Conservation (phyloP, 305 asterid genomes). For the Ajuga reptans region DNA sequence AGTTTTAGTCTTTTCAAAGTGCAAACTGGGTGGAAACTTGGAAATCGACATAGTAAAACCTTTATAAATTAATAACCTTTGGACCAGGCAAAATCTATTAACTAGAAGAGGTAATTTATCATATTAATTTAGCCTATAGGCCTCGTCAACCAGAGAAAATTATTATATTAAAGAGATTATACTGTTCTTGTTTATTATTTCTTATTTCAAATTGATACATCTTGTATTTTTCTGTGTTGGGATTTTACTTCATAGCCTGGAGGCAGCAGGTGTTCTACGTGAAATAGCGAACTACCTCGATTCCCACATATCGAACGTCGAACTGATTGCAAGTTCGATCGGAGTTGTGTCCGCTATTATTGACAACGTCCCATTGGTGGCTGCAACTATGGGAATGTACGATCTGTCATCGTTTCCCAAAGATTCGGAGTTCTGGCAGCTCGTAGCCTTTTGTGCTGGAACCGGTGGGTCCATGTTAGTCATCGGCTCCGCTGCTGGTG, state of each 20-base stretch:
- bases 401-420: conserved; percentile 68
- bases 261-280: conserved; percentile 86
- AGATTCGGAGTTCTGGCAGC: conserved; percentile 97
- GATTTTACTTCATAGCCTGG: conserved; percentile 48
- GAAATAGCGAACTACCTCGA: conserved; percentile 94
- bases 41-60: too few species aligned
- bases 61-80: too few species aligned
- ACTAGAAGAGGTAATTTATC: too few species aligned
- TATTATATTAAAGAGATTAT: too few species aligned
- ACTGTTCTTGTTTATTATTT: too few species aligned
- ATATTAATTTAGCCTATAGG: too few species aligned
- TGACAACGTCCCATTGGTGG: conserved; percentile 96
- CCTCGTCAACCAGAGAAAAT: too few species aligned
- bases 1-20: too few species aligned
- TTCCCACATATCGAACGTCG: conserved; percentile 54
- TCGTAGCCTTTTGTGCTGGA: conserved; percentile 89
- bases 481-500: conserved; percentile 97
- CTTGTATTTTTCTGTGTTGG: neutral
- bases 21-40: too few species aligned
- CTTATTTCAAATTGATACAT: too few species aligned
- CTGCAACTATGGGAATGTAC: conserved; percentile 99
- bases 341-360: conserved; percentile 90
- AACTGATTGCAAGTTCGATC: conserved; percentile 78
- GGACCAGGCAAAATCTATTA: too few species aligned
- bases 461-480: conserved; percentile 97